Evolutionary conservation across 805 yeast species (phyloP).

Genomic region (Metschnikowia matae): DNA sequence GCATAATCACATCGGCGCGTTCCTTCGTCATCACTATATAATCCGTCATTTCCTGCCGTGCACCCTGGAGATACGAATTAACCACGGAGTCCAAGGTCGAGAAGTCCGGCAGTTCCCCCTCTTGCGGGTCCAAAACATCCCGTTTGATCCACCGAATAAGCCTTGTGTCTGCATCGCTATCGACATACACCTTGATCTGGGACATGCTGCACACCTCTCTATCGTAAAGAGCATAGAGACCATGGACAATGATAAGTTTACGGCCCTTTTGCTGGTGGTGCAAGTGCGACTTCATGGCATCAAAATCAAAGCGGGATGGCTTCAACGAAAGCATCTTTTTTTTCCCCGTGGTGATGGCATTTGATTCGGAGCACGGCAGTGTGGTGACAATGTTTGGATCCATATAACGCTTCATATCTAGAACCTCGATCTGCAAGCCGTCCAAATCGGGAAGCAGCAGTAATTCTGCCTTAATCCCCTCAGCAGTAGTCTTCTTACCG

Average conservation of each 20-base stretch:
- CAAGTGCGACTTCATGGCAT: conserved; percentile 18
- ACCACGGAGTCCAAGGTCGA: conserved; percentile 35
- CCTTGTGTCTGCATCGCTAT: conserved; percentile 81
- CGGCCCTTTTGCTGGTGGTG: conserved; percentile 20
- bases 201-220: conserved; percentile 51
- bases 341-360: conserved; percentile 28
- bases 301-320: conserved; percentile 44
- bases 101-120: neutral
- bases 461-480: conserved; percentile 30
- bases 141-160: conserved; percentile 71
- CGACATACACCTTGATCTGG: conserved; percentile 67
- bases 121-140: conserved; percentile 24
- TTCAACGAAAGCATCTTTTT: conserved; percentile 21
- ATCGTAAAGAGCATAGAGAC: conserved; percentile 76
- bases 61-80: conserved; percentile 47
- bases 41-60: conserved; percentile 64
- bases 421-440: conserved; percentile 23
- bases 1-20: conserved; percentile 69
- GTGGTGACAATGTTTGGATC: conserved; percentile 14
- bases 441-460: conserved; percentile 9
- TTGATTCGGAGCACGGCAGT: conserved; percentile 18
- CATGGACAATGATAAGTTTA: conserved; percentile 52
- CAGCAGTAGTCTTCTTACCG: conserved; percentile 45
- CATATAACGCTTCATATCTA: conserved; percentile 45
- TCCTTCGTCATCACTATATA: conserved; percentile 67